phyloP scores from a whole-genome alignment of 2,329 filamentous ascomycete genomes.

The Talaromyces islandicus region DNA sequence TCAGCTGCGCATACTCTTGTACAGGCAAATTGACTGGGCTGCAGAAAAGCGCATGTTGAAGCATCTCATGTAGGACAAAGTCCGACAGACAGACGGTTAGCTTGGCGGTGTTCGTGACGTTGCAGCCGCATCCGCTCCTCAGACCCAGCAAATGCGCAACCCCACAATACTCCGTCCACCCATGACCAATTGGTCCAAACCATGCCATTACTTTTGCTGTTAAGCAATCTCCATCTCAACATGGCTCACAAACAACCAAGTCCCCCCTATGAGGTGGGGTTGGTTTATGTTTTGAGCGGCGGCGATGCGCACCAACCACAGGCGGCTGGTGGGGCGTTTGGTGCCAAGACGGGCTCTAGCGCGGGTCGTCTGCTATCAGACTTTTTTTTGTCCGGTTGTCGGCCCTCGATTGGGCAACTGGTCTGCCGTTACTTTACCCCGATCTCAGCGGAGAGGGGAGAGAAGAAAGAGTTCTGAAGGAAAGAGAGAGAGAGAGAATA shows the following conservation, averaged over 20 bases:
- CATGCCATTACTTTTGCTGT: background rate
- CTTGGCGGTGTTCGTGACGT: background rate
- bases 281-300: slow-evolving; percentile 12
- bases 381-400: background rate
- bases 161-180: background rate
- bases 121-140: background rate
- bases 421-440: background rate
- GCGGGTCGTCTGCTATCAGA: slow-evolving; percentile 2
- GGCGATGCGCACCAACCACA: background rate
- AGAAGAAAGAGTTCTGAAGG: background rate
- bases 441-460: background rate
- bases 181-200: background rate
- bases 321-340: background rate
- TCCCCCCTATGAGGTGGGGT: slow-evolving; percentile 5
- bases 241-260: background rate
- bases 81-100: background rate
- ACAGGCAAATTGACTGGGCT: background rate
- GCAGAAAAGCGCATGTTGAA: background rate
- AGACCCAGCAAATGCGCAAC: background rate
- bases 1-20: background rate
- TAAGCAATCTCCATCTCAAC: background rate
- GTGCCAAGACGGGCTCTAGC: slow-evolving; percentile 5
- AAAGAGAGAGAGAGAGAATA: background rate
- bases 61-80: background rate
- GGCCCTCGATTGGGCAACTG: background rate